Percentiles rank a stretch among this genome's conserved stretches.
Conservation (phyloP, 169 alveolate genomes). For the Plasmodium malariae region DNA sequence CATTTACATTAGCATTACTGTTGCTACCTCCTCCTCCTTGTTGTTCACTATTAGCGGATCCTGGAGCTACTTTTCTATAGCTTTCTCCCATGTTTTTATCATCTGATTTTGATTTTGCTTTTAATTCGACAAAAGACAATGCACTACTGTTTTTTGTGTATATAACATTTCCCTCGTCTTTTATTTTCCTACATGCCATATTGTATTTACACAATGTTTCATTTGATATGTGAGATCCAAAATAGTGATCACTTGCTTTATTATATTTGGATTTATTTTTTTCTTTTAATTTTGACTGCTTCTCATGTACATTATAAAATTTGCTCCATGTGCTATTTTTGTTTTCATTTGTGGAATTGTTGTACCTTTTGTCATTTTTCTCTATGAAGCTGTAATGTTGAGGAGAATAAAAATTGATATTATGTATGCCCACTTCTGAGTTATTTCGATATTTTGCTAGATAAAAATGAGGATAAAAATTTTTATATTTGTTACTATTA, state of each 20-base stretch:
- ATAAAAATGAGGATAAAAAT: slow-evolving; percentile 44
- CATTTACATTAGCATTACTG: not conserved
- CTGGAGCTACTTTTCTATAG: not conserved
- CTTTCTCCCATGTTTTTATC: slow-evolving; percentile 4
- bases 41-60: not conserved
- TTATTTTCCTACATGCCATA: not conserved
- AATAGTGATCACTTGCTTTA: not conserved
- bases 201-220: not conserved
- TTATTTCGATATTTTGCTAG: not conserved
- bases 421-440: slow-evolving; percentile 2
- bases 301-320: not conserved
- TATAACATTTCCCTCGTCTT: not conserved
- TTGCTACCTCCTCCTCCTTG: not conserved
- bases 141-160: not conserved
- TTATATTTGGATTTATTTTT: not conserved
- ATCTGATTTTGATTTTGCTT: not conserved
- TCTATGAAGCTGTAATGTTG: slow-evolving; percentile 22
- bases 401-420: slow-evolving; percentile 8
- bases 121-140: slow-evolving; percentile 11
- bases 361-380: not conserved
- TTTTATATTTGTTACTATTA: slow-evolving; percentile 11
- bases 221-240: not conserved
- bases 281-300: not conserved
- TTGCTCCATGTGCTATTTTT: not conserved
- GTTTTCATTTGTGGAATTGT: not conserved